Base-by-base conservation (phyloP, 768 basidiomycete species). In the Agrocybe praecox region DNA sequence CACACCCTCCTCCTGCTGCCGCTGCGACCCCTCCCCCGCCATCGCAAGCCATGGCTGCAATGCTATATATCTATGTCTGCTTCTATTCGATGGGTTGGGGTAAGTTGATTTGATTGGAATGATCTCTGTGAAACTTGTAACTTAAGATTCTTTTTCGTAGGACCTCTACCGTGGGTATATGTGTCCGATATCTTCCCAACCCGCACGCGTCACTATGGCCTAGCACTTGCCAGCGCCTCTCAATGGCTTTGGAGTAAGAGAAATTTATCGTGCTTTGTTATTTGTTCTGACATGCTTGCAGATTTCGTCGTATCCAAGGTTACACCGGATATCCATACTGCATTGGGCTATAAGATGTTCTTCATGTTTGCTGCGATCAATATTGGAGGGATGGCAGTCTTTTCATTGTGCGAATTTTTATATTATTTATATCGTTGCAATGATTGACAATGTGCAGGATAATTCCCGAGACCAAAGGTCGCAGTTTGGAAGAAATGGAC, bases 11-110 rank as follows among this genome's bases (percentile, higher is more conserved):
- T 0, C 76, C 78, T 2, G 62, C 70, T 2, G 57, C 74, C 0
- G 59, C 15, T 53, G 62, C 48, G 53, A 58, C 66, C 2, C 80
- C 82, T 0, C 67, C 86, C 0, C 77, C 84, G 0, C 79, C 88
- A 73, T 74, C 88, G 1, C 85, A 88, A 68, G 93, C 80, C 0
- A 94, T 94, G 92, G 92, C 92, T 2, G 90, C 85, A 2, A 84
- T 92, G 84, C 72, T 94, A 24, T 95, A 94, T 67, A 83, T 94
- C 52, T 95, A 90, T 64, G 90, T 93, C 43, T 88, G 87, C 68
- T 93, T 93, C 71, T 94, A 94, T 71, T 90, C 87, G 3, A 88
- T 93, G 84, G 90, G 90, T 36, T 92, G 90, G 87, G 92, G 91
- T 74, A 51, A 57, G 73, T 62, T 4, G 26, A 29, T 29, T n/a